A percentile compares a stretch with the other conserved stretches of the same genome.
phyloP scores from a whole-genome alignment of 192 early-diverging fungal genomes.

The Rhizoclosmatium sp. region DNA sequence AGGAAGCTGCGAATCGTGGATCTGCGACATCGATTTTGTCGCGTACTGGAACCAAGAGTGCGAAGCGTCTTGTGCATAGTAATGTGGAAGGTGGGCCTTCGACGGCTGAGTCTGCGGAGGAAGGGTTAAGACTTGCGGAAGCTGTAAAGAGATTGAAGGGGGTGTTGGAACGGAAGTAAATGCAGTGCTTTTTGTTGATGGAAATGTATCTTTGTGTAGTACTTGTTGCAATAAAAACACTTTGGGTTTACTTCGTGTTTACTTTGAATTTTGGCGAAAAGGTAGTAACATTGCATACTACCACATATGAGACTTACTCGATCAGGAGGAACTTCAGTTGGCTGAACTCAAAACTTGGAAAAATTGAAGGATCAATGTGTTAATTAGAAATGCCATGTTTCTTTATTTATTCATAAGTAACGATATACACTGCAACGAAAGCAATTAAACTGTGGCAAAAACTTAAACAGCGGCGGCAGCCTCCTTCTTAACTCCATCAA shows the following conservation, averaged over 20 bases:
- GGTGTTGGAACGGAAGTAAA: slow-evolving; percentile 5
- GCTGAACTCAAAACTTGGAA: no score
- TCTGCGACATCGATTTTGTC: slow-evolving; percentile 4
- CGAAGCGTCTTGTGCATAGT: neutral
- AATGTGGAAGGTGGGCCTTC: neutral
- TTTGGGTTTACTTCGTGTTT: no score
- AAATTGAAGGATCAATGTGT: no score
- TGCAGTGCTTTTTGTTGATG: neutral
- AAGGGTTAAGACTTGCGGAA: slow-evolving; percentile 27
- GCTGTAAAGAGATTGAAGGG: slow-evolving; percentile 29
- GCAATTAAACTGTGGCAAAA: no score
- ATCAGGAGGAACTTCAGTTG: no score
- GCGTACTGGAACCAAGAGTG: slow-evolving; percentile 7
- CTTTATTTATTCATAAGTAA: no score
- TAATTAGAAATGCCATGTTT: no score
- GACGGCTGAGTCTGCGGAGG: slow-evolving; percentile 5
- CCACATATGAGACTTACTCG: no score
- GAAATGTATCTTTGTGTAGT: neutral
- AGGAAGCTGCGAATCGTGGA: neutral
- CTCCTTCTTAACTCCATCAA: slow-evolving; percentile 17
- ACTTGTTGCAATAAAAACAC: no score
- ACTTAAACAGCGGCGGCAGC: slow-evolving; percentile 17
- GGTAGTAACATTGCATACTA: no score
- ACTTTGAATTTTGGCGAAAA: no score
- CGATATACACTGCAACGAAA: no score